These are phyloP conservation scores for Andrographis paniculata DNA, from an alignment of 305 asterid genomes.

Conservation along the genomic window DNA sequence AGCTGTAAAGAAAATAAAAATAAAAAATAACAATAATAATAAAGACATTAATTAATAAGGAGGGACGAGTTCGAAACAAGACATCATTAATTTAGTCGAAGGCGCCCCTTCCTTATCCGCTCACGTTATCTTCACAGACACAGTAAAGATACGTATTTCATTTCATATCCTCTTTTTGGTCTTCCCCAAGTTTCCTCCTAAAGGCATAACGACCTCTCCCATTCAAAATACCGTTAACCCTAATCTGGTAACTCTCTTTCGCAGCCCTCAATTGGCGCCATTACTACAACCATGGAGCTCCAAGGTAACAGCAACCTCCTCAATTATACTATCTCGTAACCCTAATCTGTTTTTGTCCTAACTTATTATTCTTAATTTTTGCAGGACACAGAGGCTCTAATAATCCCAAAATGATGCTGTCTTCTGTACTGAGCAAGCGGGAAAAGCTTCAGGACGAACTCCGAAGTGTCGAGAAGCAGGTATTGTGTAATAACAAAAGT, in stretches of 20 bases:
- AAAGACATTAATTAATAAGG: no score
- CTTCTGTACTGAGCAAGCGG: slow-evolving; percentile 63
- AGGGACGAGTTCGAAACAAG: no score
- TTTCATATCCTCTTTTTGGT: no score
- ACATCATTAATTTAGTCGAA: no score
- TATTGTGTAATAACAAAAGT: no score
- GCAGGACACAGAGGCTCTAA: slow-evolving; percentile 55
- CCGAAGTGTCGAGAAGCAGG: slow-evolving; percentile 74
- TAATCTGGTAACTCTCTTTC: background rate
- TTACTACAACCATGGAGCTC: no score
- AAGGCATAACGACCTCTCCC: background rate
- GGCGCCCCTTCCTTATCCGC: background rate
- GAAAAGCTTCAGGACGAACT: slow-evolving; percentile 76
- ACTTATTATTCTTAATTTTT: background rate
- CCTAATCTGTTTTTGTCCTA: background rate
- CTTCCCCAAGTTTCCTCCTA: background rate
- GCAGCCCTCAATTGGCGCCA: background rate
- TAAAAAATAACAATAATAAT: no score
- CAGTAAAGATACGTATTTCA: no score
- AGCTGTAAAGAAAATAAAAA: no score
- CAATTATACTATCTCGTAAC: background rate
- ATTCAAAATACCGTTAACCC: background rate
- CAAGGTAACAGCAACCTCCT: no score
- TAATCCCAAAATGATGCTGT: slow-evolving; percentile 61
- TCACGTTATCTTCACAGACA: background rate